Evolutionary conservation across 108 stramenopile species (phyloP).

Genomic region (Asterionellopsis glacialis): DNA sequence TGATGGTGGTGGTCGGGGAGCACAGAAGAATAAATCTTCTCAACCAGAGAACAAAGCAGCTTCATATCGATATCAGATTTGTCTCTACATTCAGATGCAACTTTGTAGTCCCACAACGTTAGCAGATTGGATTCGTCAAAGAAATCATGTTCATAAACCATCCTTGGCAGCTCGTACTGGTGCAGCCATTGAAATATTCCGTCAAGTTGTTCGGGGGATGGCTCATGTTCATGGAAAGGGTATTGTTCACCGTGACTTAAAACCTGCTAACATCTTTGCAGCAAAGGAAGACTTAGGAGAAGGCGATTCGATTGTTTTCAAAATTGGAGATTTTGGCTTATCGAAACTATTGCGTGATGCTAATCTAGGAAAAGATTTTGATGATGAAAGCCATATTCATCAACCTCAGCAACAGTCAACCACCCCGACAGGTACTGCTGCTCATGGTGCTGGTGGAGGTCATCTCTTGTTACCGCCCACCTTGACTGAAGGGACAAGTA

Average conservation of each 20-base stretch:
- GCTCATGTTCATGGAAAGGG: conserved; percentile 74
- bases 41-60: conserved; percentile 2
- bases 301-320: conserved; percentile 55
- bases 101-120: conserved; percentile 80
- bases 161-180: conserved; percentile 34
- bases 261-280: conserved; percentile 85
- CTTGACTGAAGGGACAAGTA: background rate
- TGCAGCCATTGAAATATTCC: conserved; percentile 51
- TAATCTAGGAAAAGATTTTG: conserved; percentile 9
- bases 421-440: too few species aligned
- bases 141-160: conserved; percentile 30
- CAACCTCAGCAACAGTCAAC: background rate
- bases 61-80: conserved; percentile 75
- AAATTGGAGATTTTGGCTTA: conserved; percentile 94
- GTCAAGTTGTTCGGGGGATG: conserved; percentile 68
- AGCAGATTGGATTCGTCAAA: conserved; percentile 81
- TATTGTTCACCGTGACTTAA: conserved; percentile 85
- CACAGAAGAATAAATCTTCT: background rate
- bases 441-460: conserved; percentile 9
- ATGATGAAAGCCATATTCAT: background rate
- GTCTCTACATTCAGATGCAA: conserved; percentile 92
- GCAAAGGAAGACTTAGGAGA: too few species aligned
- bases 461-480: conserved; percentile 5
- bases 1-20: background rate
- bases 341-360: conserved; percentile 50